Conservation (phyloP, 148 eudicot genomes). For the Suaeda aralocaspica region DNA sequence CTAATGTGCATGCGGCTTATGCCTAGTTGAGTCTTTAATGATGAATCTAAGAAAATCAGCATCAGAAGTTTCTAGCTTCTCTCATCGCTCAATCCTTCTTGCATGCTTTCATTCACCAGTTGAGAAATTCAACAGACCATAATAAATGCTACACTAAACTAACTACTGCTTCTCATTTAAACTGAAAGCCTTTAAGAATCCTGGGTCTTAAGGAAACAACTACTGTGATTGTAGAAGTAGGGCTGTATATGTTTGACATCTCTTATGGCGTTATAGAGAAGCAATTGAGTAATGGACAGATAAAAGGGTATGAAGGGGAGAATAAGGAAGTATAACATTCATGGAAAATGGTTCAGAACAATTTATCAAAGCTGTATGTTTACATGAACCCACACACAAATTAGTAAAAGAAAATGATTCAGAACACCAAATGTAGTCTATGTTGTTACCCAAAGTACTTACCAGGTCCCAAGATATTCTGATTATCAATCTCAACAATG, state of each 20-base stretch:
- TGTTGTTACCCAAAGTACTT: slow-evolving; percentile 25
- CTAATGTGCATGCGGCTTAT: background rate
- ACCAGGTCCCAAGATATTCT: slow-evolving; percentile 81
- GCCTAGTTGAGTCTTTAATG: background rate
- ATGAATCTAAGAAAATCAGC: background rate
- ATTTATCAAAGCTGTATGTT: background rate
- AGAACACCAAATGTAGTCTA: background rate
- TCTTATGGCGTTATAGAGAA: background rate
- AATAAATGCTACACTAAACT: background rate
- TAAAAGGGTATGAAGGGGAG: too few species aligned
- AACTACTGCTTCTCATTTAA: background rate
- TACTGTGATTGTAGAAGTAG: background rate
- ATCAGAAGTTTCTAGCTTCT: background rate
- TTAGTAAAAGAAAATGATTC: background rate
- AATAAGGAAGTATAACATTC: too few species aligned
- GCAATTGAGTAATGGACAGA: too few species aligned
- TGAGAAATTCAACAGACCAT: background rate
- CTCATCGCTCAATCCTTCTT: background rate
- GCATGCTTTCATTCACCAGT: background rate
- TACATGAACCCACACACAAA: background rate
- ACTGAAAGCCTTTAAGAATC: background rate
- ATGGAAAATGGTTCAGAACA: background rate
- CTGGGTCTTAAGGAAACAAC: background rate
- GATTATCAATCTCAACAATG: slow-evolving; percentile 69
- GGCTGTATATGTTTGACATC: background rate